Base-by-base conservation (phyloP, 257 asterid genomes). In the Buddleja alternifolia region DNA sequence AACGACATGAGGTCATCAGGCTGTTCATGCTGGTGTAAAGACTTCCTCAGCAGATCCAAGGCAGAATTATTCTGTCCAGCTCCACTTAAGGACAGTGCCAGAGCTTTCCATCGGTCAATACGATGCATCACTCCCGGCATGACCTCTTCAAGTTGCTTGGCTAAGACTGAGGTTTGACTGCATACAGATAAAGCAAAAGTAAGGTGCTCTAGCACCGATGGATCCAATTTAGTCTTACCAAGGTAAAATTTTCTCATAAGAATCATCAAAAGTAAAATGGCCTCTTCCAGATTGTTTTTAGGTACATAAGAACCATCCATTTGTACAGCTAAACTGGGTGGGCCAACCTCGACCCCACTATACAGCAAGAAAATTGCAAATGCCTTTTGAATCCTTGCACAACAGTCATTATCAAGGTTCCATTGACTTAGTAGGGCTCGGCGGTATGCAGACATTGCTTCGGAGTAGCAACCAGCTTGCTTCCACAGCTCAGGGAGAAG, bases 401-500 rank as follows among this genome's bases (percentile, higher is more conserved):
- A 91, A 50, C 96, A 82, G 10, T 89, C 97, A 36, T 84, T 88
- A 63, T 89, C 95, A 44, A 94, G 93, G 79, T 86, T 91, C 99
- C 99, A 94, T 69, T 91, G 99, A 77, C 95, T 89, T 67, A 91
- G 89, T 67, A 94, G 83, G 67, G 96, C 97, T 59, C 97, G 90
- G 40, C 99, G 86, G 73, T 89, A 94, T 60, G 97, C 91, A 65
- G 89, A 56, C 84, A 88, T 81, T 4, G 97, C 93, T 77, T 94
- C 97, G 7, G 95, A 51, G 71, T 77, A 81, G 72, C 39, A 55
- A 8, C 88, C 93, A 62, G 97, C 88, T 72, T 84, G 97, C 85
- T 86, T 94, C 92, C 88, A 91, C 51, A 94, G 77, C 78, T 91
- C 97, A 6, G 99, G 99, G 63, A 94, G 96, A 67, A 94, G 96